Conservation (phyloP, 1,284 basidiomycete species). For the Heterobasidion irregulare region DNA sequence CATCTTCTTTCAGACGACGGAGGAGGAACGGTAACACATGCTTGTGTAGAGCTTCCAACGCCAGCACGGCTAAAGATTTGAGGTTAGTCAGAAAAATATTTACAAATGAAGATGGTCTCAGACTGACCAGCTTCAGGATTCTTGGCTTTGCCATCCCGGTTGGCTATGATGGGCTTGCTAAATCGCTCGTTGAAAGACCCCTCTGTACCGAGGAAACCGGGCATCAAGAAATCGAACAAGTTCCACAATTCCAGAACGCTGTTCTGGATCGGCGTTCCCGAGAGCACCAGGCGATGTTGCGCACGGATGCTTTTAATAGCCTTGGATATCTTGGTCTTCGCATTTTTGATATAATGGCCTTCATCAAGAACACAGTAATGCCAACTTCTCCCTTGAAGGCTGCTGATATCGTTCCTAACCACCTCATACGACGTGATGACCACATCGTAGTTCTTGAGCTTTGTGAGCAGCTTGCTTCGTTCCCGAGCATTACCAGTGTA, state of each 20-base stretch:
- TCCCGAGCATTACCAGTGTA: conserved; percentile 91
- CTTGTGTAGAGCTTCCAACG: conserved; percentile 94
- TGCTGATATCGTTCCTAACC: conserved; percentile 89
- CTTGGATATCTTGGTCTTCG: conserved; percentile 95
- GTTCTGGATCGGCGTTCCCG: conserved; percentile 98
- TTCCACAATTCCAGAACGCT: conserved; percentile 99
- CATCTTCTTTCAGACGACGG: conserved; percentile 95
- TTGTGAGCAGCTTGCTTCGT: conserved; percentile 63
- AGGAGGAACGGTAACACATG: conserved; percentile 98
- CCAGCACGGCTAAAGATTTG: conserved; percentile 63
- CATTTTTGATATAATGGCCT: conserved; percentile 98
- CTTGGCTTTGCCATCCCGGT: conserved; percentile 92
- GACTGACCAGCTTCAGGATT: conserved; percentile 85
- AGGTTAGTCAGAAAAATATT: conserved; percentile 3
- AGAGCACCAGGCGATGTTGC: conserved; percentile 90
- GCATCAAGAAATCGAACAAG: conserved; percentile 99
- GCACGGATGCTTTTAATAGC: conserved; percentile 90
- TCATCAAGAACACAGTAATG: conserved; percentile 98
- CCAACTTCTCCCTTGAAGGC: conserved; percentile 75
- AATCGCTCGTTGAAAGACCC: conserved; percentile 94
- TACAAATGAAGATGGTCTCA: conserved; percentile 1
- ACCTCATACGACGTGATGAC: conserved; percentile 98
- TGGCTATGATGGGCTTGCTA: conserved; percentile 92
- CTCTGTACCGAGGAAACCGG: conserved; percentile 95
- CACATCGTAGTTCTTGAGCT: conserved; percentile 70